Conservation (phyloP, 2,329 filamentous ascomycete genomes). For the Sporothrix pseudoabietina region DNA sequence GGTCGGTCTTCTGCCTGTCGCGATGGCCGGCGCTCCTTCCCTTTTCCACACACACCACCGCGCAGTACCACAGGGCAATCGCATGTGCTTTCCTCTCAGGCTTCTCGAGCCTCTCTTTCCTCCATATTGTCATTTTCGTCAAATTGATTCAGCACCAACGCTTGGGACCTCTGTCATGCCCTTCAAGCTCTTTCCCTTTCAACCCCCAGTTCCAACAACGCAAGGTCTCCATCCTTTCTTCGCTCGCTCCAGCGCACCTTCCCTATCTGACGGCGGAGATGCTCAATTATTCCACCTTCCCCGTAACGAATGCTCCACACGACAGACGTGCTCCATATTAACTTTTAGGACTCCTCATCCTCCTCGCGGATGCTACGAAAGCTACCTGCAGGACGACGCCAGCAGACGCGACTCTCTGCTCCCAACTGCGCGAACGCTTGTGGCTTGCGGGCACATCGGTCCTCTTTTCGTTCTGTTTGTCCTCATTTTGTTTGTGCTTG, state of each 20-base stretch:
- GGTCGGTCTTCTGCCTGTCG: constrained; percentile 11
- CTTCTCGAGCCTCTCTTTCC: not conserved
- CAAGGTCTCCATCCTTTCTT: not conserved
- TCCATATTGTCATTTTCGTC: not conserved
- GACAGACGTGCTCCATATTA: not conserved
- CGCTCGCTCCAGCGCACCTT: not conserved
- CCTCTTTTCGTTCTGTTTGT: not conserved
- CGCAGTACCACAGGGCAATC: not conserved
- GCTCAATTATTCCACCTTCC: constrained; percentile 4
- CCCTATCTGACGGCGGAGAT: not conserved
- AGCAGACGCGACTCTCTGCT: constrained; percentile 5
- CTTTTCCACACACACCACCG: constrained; percentile 3
- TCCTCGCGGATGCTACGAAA: not conserved
- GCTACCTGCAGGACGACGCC: constrained; percentile 6
- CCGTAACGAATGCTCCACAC: not conserved
- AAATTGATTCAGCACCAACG: not conserved
- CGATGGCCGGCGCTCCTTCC: constrained; percentile 12
- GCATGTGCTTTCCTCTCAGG: not conserved
- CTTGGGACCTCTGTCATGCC: constrained; percentile 15
- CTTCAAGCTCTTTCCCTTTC: not conserved
- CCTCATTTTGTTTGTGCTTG: not conserved
- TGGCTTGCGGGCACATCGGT: not conserved
- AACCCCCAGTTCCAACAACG: not conserved
- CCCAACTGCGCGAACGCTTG: not conserved
- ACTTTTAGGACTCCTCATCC: not conserved